Conservation (phyloP, 2,329 filamentous ascomycete species). For the Thielaviopsis ethacetica region DNA sequence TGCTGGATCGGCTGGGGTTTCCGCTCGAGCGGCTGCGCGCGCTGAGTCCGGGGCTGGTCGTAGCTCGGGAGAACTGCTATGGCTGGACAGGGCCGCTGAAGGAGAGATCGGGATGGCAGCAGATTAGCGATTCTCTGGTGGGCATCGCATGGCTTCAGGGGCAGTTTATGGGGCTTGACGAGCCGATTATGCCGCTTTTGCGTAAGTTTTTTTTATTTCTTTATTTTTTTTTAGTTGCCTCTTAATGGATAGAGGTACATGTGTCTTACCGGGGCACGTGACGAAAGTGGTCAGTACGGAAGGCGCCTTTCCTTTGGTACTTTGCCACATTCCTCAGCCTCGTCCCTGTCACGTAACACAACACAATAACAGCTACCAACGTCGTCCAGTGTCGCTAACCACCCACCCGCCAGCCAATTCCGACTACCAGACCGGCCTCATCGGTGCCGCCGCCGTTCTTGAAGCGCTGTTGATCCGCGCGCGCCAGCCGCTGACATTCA, state of each 20-base stretch:
- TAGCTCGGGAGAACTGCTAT: constrained; percentile 58
- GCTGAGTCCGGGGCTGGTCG: constrained; percentile 27
- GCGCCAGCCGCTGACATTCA: constrained; percentile 13
- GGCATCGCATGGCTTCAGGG: constrained; percentile 47
- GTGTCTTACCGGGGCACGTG: constrained; percentile 15
- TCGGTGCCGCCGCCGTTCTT: constrained; percentile 14
- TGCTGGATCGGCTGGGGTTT: constrained; percentile 24
- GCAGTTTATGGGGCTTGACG: constrained; percentile 41
- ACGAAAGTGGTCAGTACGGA: no score
- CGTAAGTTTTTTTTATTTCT: constrained; percentile 24
- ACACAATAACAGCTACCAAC: no score
- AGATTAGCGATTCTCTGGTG: constrained; percentile 46
- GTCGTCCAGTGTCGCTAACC: constrained; percentile 13
- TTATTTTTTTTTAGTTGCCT: no score
- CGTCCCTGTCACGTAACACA: no score
- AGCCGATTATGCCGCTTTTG: constrained; percentile 50
- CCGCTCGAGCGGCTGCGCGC: constrained; percentile 17
- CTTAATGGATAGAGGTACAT: neutral
- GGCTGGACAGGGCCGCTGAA: constrained; percentile 36
- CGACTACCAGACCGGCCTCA: constrained; percentile 15
- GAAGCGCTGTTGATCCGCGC: constrained; percentile 14
- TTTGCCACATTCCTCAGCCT: neutral
- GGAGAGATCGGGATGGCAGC: constrained; percentile 50
- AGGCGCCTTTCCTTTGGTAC: no score
- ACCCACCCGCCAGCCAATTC: constrained; percentile 13